Evolutionary conservation across 2,329 filamentous ascomycete genomes (phyloP).

Genomic region (Ophiostoma ulmi): DNA sequence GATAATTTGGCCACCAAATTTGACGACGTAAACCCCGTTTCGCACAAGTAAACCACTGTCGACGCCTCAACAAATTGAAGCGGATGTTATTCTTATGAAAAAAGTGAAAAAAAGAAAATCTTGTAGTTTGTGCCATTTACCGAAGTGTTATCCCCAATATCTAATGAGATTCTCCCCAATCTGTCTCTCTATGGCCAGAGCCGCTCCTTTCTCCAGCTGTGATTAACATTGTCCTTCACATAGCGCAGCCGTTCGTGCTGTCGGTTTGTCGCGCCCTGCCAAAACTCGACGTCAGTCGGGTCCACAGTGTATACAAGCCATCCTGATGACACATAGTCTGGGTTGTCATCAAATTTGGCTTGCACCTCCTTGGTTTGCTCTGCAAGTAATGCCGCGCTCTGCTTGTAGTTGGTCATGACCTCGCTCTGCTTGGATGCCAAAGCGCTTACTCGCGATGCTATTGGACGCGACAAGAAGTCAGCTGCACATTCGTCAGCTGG

Average conservation of each 20-base stretch:
- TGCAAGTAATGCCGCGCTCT: background rate
- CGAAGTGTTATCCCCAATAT: background rate
- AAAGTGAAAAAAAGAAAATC: background rate
- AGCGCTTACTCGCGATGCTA: background rate
- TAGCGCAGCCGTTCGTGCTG: slow-evolving; percentile 25
- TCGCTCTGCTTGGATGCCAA: background rate
- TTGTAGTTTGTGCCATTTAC: background rate
- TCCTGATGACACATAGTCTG: slow-evolving; percentile 17
- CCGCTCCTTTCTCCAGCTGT: background rate
- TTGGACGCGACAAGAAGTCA: background rate
- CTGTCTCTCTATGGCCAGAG: background rate
- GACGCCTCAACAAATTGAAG: too few species aligned
- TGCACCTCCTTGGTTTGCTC: background rate
- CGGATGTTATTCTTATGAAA: too few species aligned
- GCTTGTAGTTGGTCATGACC: background rate
- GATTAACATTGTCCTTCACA: background rate
- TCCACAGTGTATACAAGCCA: slow-evolving; percentile 26
- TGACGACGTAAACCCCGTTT: background rate
- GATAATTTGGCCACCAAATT: background rate
- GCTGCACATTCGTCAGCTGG: background rate
- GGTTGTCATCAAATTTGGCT: background rate
- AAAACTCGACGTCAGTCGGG: slow-evolving; percentile 24
- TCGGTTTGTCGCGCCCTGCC: slow-evolving; percentile 25
- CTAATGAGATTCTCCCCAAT: background rate
- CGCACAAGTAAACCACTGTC: background rate